Conservation (phyloP, 2,329 filamentous ascomycete genomes). For the Colletotrichum karsti region DNA sequence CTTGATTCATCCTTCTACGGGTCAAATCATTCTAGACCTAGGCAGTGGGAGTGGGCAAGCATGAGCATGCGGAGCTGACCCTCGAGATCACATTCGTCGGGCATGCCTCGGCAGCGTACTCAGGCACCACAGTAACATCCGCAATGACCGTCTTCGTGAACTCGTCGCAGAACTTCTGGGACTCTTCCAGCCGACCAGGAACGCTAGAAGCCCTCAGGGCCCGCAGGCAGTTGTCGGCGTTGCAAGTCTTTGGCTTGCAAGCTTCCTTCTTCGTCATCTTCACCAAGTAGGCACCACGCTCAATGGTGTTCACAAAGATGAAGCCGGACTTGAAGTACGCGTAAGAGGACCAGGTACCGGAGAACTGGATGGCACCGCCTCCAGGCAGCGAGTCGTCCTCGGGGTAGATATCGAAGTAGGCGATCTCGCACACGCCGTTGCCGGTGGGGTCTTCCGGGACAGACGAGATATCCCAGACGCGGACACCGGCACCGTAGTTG, state of each 20-base stretch:
- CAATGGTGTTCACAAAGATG: constrained; percentile 53
- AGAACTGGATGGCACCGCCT: constrained; percentile 44
- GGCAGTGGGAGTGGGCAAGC: constrained; percentile 32
- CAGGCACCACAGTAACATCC: constrained; percentile 31
- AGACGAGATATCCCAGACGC: constrained; percentile 41
- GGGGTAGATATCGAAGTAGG: constrained; percentile 56
- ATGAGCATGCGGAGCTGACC: constrained; percentile 34
- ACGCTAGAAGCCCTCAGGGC: constrained; percentile 29
- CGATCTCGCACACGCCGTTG: constrained; percentile 49
- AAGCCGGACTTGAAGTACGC: constrained; percentile 51
- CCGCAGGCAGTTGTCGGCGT: constrained; percentile 34
- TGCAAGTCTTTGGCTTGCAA: constrained; percentile 33
- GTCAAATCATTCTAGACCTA: background rate
- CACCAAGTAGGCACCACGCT: constrained; percentile 49
- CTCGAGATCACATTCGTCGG: constrained; percentile 32
- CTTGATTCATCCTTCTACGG: background rate
- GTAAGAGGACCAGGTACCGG: constrained; percentile 54
- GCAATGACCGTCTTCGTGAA: constrained; percentile 31
- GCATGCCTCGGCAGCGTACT: constrained; percentile 31
- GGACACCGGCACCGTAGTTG: constrained; percentile 55
- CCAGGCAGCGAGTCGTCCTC: constrained; percentile 52
- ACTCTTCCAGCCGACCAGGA: constrained; percentile 31
- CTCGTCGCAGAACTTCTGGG: constrained; percentile 32
- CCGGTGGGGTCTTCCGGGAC: constrained; percentile 45
- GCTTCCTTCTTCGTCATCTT: constrained; percentile 38